phyloP scores from a whole-genome alignment of 2,329 filamentous ascomycete species.

The Colletotrichum cereale region DNA sequence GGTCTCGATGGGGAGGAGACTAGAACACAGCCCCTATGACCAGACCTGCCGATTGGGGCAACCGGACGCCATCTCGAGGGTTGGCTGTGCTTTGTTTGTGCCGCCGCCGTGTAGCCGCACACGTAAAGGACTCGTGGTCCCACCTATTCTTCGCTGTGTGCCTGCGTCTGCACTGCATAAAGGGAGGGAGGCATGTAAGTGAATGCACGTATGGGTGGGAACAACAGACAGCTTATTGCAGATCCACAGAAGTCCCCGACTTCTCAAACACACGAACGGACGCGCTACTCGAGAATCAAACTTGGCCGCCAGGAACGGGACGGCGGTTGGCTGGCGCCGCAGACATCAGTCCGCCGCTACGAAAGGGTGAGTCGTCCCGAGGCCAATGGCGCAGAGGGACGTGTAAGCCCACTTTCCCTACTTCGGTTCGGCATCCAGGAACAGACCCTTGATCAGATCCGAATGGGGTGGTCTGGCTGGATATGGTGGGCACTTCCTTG shows the following conservation, averaged over 20 bases:
- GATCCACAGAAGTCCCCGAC: not conserved
- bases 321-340: slow-evolving; percentile 38
- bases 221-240: slow-evolving; percentile 11
- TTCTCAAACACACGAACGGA: slow-evolving; percentile 5
- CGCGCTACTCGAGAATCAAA: not conserved
- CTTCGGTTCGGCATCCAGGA: slow-evolving; percentile 21
- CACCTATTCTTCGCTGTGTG: not conserved
- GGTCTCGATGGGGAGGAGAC: slow-evolving; percentile 12
- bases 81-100: not conserved
- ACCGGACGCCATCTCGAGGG: slow-evolving; percentile 7
- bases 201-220: slow-evolving; percentile 1
- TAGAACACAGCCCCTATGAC: slow-evolving; percentile 33
- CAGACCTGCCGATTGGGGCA: slow-evolving; percentile 4
- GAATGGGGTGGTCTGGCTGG: too few relatives aligned
- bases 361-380: slow-evolving; percentile 17
- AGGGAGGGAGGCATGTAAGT: not conserved
- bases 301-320: slow-evolving; percentile 17
- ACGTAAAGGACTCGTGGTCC: not conserved
- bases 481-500: not conserved
- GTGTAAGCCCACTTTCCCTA: slow-evolving; percentile 5
- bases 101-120: not conserved
- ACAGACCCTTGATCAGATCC: slow-evolving; percentile 16
- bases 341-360: slow-evolving; percentile 16
- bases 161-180: not conserved
- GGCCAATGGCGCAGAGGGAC: slow-evolving; percentile 25